Evolutionary conservation across 1,284 basidiomycete species (phyloP).

Genomic region (Boletus semigastroideus): DNA sequence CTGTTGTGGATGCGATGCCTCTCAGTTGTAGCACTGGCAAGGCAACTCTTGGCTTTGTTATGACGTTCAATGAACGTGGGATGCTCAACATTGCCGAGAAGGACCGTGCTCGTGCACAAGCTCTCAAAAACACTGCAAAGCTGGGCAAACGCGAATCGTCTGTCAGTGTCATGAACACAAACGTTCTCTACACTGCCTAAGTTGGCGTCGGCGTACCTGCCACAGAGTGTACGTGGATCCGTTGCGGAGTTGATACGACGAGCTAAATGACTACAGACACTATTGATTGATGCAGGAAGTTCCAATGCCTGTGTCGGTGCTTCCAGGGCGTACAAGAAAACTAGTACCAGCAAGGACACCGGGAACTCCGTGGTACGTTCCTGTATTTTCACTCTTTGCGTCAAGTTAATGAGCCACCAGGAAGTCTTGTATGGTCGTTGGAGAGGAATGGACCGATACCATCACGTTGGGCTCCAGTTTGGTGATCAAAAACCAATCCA

Average conservation of each 20-base stretch:
- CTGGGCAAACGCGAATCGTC: not conserved
- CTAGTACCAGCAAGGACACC: slow-evolving; percentile 39
- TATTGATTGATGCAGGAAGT: no score
- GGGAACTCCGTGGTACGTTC: slow-evolving; percentile 37
- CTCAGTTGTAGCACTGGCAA: slow-evolving; percentile 12
- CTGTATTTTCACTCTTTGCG: not conserved
- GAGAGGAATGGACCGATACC: slow-evolving; percentile 50
- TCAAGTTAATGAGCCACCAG: slow-evolving; percentile 16
- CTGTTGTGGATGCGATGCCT: slow-evolving; percentile 14
- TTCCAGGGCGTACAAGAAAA: no score
- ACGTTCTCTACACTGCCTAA: slow-evolving; percentile 14
- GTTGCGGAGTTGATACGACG: not conserved
- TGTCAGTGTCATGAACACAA: not conserved
- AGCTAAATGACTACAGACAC: not conserved
- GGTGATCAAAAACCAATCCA: slow-evolving; percentile 48
- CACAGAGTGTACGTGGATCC: slow-evolving; percentile 37
- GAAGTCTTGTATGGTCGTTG: slow-evolving; percentile 39
- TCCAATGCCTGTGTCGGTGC: no score
- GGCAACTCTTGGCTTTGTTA: not conserved
- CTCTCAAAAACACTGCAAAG: slow-evolving; percentile 2
- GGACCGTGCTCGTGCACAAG: not conserved
- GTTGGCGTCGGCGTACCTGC: slow-evolving; percentile 38
- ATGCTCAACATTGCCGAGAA: not conserved
- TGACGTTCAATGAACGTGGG: slow-evolving; percentile 2
- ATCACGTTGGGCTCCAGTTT: slow-evolving; percentile 44